Evolutionary conservation across 495 filamentous ascomycete species (phyloP).

Genomic region (Chaetomium fimeti): DNA sequence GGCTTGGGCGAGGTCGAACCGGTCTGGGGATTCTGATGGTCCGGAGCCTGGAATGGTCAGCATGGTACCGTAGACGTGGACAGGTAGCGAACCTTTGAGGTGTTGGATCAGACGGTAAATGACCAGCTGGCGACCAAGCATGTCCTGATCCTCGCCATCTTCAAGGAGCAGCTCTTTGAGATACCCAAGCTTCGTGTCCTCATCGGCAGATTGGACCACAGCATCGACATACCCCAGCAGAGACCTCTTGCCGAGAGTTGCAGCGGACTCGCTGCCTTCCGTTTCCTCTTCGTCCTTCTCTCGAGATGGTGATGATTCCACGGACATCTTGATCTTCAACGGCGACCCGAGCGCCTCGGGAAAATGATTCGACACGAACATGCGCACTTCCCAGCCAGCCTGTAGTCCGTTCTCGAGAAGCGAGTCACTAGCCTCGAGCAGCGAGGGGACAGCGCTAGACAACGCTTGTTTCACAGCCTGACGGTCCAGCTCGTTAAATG

Average conservation of each 20-base stretch:
- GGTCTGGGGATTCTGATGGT: conserved; percentile 4
- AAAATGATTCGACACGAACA: conserved; percentile 40
- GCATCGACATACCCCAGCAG: conserved; percentile 32
- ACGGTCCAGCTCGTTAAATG: conserved; percentile 22
- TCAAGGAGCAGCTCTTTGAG: conserved; percentile 28
- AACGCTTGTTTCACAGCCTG: conserved; percentile 16
- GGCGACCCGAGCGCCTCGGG: conserved; percentile 22
- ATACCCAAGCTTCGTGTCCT: conserved; percentile 31
- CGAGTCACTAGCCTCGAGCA: conserved; percentile 35
- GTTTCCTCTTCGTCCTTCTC: neutral
- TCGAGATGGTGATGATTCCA: neutral
- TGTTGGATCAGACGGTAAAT: conserved; percentile 32
- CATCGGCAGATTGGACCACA: conserved; percentile 25
- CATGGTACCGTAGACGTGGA: neutral
- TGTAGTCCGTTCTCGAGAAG: conserved; percentile 31
- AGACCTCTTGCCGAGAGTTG: conserved; percentile 19
- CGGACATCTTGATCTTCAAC: conserved; percentile 24
- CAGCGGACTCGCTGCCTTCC: conserved; percentile 7
- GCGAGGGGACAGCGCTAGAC: conserved; percentile 13
- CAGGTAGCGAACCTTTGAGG: conserved; percentile 19
- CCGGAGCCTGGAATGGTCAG: conserved; percentile 19
- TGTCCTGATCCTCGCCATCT: conserved; percentile 4
- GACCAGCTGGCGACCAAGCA: conserved; percentile 25
- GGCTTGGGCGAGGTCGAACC: conserved; percentile 35
- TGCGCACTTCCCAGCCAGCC: conserved; percentile 42